Base-by-base conservation (phyloP, 495 filamentous ascomycete species). In the Penicillium verhagenii region DNA sequence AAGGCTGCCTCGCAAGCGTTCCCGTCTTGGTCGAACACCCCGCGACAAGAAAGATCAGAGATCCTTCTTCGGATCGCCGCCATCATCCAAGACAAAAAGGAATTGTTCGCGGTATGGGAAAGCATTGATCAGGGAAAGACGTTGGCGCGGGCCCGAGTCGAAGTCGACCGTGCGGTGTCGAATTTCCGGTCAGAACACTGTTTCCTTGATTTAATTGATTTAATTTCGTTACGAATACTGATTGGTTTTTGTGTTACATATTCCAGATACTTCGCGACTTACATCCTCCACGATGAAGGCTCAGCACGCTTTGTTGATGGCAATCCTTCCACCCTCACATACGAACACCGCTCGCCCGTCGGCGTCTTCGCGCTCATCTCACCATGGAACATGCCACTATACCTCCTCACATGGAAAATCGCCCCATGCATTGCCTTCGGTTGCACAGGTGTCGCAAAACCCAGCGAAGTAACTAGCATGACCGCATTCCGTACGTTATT, bases 341-440 rank as follows among this genome's bases (percentile, higher is more conserved):
- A 63, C 33, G 60, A 63, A 31, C 56, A 63, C 21, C 60, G 60
- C 20, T 63, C 60, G 0, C 56, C 60, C 5, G 40, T 60, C 14
- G 54, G 61, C 7, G 57, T 60, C 23, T 60, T 60, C 21, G 53
- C 49, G 10, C 35, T 63, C 6, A 63, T 63, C 33, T 49, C 60
- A 14, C 61, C 61, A 21, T 64, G 61, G 61, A 64, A 64, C 31
- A 64, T 64, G 61, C 61, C 61, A 2, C 35, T 64, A 16, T 60
- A 60, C 45, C 57, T 60, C 16, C 29, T 64, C 10, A 64, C 61
- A 16, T 57, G 61, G 54, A 81, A 82, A 54, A 67, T 70, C 43
- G 76, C 69, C 11, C 68, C 76, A 9, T 77, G 75, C 13, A 67
- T 81, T 11, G 74, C 73, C 5, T 70, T 72, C 7, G 78, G 78